phyloP scores from a whole-genome alignment of 208 protist species.

The Acanthamoeba castellanii region DNA sequence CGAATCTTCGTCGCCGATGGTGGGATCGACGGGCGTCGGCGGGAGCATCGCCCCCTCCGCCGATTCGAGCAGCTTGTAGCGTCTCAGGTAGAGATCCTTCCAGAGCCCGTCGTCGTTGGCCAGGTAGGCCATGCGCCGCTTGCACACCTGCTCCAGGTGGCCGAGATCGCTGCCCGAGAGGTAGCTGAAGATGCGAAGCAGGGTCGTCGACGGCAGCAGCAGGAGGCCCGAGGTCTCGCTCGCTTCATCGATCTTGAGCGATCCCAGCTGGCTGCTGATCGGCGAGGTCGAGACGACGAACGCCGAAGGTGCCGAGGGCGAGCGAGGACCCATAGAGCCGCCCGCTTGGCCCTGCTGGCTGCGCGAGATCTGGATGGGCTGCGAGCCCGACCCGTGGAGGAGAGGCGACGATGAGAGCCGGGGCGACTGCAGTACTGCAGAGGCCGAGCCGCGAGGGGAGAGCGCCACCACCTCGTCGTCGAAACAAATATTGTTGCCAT shows the following conservation, averaged over 20 bases:
- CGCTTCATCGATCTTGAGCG: neutral
- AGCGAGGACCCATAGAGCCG: slow-evolving; percentile 9
- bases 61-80: slow-evolving; percentile 69
- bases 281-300: neutral
- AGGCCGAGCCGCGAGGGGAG: neutral
- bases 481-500: slow-evolving; percentile 76
- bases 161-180: slow-evolving; percentile 49
- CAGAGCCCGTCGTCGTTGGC: slow-evolving; percentile 68
- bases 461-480: neutral
- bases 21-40: neutral
- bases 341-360: neutral
- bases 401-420: slow-evolving; percentile 61
- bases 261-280: slow-evolving; percentile 18
- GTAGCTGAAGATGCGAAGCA: slow-evolving; percentile 71
- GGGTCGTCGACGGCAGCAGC: slow-evolving; percentile 61
- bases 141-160: slow-evolving; percentile 73
- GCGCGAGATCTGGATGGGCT: slow-evolving; percentile 35
- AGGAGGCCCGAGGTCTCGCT: slow-evolving; percentile 38
- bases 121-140: slow-evolving; percentile 33
- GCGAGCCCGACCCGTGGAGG: slow-evolving; percentile 31
- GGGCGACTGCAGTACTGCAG: slow-evolving; percentile 38
- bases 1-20: slow-evolving; percentile 31
- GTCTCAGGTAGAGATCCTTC: slow-evolving; percentile 63
- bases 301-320: neutral
- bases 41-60: neutral